phyloP scores from a whole-genome alignment of 2,329 filamentous ascomycete genomes.

The Neophaeococcomyces aloes region DNA sequence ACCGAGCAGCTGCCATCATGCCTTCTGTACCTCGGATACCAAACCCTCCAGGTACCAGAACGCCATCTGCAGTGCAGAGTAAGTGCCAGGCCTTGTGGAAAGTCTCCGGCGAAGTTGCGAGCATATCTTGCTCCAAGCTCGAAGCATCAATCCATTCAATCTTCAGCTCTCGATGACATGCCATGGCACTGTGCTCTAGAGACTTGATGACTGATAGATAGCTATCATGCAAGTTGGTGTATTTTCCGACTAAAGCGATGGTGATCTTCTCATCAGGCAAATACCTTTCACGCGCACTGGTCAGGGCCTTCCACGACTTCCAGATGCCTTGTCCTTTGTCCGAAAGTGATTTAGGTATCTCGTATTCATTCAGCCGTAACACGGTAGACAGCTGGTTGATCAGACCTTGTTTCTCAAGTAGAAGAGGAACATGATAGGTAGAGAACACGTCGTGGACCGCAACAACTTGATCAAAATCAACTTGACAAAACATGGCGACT shows the following conservation, averaged over 20 bases:
- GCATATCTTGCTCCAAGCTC: slow-evolving; percentile 61
- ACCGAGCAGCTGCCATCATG: slow-evolving; percentile 80
- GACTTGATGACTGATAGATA: slow-evolving; percentile 79
- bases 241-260: slow-evolving; percentile 89
- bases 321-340: slow-evolving; percentile 60
- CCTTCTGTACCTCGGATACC: slow-evolving; percentile 73
- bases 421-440: slow-evolving; percentile 90
- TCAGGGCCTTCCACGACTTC: slow-evolving; percentile 65
- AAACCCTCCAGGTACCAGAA: slow-evolving; percentile 56
- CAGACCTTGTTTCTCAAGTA: slow-evolving; percentile 73
- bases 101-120: slow-evolving; percentile 53
- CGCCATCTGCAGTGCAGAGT: slow-evolving; percentile 55
- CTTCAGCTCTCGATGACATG: slow-evolving; percentile 66
- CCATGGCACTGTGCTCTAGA: slow-evolving; percentile 85
- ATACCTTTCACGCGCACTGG: slow-evolving; percentile 55
- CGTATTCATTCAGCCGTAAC: slow-evolving; percentile 51
- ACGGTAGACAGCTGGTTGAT: slow-evolving; percentile 54
- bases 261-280: slow-evolving; percentile 52
- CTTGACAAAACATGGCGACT: slow-evolving; percentile 80
- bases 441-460: slow-evolving; percentile 79
- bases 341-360: slow-evolving; percentile 44
- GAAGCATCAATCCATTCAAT: slow-evolving; percentile 77
- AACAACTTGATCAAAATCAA: slow-evolving; percentile 74
- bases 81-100: slow-evolving; percentile 81
- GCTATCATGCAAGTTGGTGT: slow-evolving; percentile 71